Base-by-base conservation (phyloP, 768 basidiomycete genomes). In the Leccinum incarnatum region DNA sequence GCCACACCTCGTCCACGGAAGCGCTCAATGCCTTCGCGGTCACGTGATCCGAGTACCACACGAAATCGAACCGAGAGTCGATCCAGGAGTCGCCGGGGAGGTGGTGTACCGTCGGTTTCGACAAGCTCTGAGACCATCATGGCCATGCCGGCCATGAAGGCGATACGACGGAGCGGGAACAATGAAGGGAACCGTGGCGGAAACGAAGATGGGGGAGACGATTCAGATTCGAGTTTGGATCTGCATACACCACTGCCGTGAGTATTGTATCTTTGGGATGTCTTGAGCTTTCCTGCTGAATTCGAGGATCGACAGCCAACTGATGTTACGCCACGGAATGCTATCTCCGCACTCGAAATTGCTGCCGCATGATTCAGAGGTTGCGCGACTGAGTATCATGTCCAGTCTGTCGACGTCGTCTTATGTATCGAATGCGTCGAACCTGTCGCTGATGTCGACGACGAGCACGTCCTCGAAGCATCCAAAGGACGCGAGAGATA, bases 181-280 rank as follows among this genome's bases (percentile, higher is more conserved):
- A 56, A 51, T 11, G 60, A 53, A 12, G 53, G 1, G 0, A 5
- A 4, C 3, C 0, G 48, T 40, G 53, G n/a, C 19, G 61, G 66
- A 50, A 34, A 34, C 12, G 75, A 70, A 34, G 66, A 70, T 5
- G 75, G 69, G 10, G 78, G 59, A 1, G 73, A 74, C 25, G 83
- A 82, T n/a, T 79, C 79, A 1, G 85, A 86, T 72, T 87, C 85
- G 17, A 85, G 84, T 69, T 67, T 88, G 52, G 87, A 88, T 72
- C 65, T 88, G 32, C 86, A 87, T 63, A 88, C 87, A 1, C 85
- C 86, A 0, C 68, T 88, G 9, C 85, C 87, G 86, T 87, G 64
- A 72, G 86, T 82, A 10, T 23, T 12, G 57, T 12, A 57, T 51
- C 54, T 42, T 47, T 36, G 51, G 55, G 9, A 55, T 56, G 36